Conservation (phyloP, 2,329 filamentous ascomycete species). For the Drechslerella dactyloides region DNA sequence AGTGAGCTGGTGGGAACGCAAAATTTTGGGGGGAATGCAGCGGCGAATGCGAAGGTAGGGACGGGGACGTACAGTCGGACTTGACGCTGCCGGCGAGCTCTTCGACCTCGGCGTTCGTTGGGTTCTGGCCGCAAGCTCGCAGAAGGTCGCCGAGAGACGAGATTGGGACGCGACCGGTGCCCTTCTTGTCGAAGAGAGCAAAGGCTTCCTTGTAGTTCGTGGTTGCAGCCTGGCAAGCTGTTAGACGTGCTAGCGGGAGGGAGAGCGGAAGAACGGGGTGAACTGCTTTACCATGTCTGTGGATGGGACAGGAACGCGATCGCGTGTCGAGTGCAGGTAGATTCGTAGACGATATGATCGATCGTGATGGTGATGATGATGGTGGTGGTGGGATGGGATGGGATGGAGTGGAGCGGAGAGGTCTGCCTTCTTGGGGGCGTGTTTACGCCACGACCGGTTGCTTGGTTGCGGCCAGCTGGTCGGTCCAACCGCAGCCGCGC, state of each 20-base stretch:
- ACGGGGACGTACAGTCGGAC: slow-evolving; percentile 84
- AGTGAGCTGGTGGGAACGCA: slow-evolving; percentile 3
- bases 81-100: slow-evolving; percentile 80
- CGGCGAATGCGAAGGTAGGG: too few relatives aligned
- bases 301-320: background rate
- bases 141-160: slow-evolving; percentile 90
- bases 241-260: background rate
- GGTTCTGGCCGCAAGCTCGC: slow-evolving; percentile 96
- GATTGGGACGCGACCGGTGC: slow-evolving; percentile 86
- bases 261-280: background rate
- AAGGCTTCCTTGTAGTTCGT: slow-evolving; percentile 99
- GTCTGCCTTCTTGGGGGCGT: too few relatives aligned
- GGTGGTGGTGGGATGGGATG: background rate
- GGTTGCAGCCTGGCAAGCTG: slow-evolving; percentile 55
- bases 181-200: slow-evolving; percentile 98
- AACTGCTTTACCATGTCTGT: slow-evolving; percentile 15
- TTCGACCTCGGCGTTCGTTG: slow-evolving; percentile 87
- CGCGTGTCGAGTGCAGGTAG: background rate
- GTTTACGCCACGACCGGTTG: too few relatives aligned
- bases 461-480: too few relatives aligned
- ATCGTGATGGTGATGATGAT: background rate
- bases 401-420: slow-evolving; percentile 3
- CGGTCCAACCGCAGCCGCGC: too few relatives aligned
- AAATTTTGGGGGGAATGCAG: slow-evolving; percentile 2
- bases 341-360: background rate